Evolutionary conservation across 108 stramenopile genomes (phyloP).

Genomic region (Aurantiochytrium sp.): DNA sequence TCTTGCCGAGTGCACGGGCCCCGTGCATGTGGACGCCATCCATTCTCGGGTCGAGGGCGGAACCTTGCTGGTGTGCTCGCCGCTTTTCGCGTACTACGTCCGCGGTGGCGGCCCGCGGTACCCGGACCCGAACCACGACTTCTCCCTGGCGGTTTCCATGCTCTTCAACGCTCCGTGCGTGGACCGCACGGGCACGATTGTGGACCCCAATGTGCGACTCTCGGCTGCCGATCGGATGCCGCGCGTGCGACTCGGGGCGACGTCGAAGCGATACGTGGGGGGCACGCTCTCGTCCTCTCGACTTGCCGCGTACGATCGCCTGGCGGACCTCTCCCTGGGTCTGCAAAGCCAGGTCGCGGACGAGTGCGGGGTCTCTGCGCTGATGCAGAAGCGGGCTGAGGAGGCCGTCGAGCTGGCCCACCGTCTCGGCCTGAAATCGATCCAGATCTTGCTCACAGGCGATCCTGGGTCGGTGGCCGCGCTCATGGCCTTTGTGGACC

Average conservation of each 20-base stretch:
- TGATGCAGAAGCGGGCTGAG: not conserved
- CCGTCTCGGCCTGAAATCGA: not conserved
- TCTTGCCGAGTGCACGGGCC: not conserved
- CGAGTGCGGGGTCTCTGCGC: not conserved
- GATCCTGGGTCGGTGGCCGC: not conserved
- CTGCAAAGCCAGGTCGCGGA: not conserved
- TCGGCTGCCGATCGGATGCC: not conserved
- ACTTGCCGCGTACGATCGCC: not conserved
- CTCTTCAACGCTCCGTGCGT: not conserved
- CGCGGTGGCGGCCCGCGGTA: not conserved
- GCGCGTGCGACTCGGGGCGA: not conserved
- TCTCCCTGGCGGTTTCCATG: not conserved
- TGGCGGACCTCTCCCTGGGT: not conserved
- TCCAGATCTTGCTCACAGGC: not conserved
- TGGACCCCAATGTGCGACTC: not conserved
- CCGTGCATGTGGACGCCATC: no score
- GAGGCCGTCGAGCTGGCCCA: not conserved
- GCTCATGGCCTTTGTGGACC: not conserved
- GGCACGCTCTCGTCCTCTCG: not conserved
- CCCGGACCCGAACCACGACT: not conserved
- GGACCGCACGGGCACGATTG: not conserved
- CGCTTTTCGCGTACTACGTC: slow-evolving; percentile 12
- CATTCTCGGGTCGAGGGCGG: not conserved
- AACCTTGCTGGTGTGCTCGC: not conserved
- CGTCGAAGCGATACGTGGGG: not conserved